Evolutionary conservation across 2,329 filamentous ascomycete genomes (phyloP), one percentile per base, ranked within the genome.

Genomic region (Pseudogymnoascus sp.): DNA sequence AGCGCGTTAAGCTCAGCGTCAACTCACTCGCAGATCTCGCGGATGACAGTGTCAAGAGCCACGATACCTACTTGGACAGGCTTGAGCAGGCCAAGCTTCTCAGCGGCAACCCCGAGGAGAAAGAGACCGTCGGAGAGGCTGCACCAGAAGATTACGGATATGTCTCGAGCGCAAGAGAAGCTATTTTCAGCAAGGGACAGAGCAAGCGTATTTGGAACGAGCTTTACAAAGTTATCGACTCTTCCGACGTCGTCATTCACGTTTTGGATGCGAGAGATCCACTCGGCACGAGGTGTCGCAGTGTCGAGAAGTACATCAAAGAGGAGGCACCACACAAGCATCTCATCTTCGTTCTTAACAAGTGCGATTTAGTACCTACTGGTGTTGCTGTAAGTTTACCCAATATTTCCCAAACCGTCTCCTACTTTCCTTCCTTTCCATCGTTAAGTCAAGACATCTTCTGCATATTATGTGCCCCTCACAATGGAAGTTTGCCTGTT

Each of bases 141-240:
- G 72, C 68, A 13, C 67, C 67, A 5, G 71, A 73, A 62, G 75
- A 78, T 37, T 71, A 75, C 61, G 77, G 76, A 17, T 76, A 77
- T 50, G 76, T 85, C 11, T 80, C 84, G 5, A 83, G 84, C 69
- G 86, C 89, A n/a, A 82, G 86, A 67, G 90, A 93, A 72, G 87
- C 92, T 39, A 90, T 97, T 63, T 97, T 97, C 76, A 88, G 84
- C 68, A 97, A 97, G 77, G 94, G 94, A 15, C 92, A 96, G 74
- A 93, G 88, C 71, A 96, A 96, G 76, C 84, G 94, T 67, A 96
- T 96, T 68, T 96, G 91, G 92, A 97, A 97, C 76, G 93, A 99
- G 73, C 78, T 97, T 6, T 86, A 94, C 81, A 95, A 96, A 76
- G 92, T 94, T 70, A 94, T 97, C 64, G 93, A 97, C 76, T 95